A percentile compares a stretch with the other conserved stretches of the same genome.
Conservation (phyloP, 805 yeast genomes). For the Priceomyces melissophilus region DNA sequence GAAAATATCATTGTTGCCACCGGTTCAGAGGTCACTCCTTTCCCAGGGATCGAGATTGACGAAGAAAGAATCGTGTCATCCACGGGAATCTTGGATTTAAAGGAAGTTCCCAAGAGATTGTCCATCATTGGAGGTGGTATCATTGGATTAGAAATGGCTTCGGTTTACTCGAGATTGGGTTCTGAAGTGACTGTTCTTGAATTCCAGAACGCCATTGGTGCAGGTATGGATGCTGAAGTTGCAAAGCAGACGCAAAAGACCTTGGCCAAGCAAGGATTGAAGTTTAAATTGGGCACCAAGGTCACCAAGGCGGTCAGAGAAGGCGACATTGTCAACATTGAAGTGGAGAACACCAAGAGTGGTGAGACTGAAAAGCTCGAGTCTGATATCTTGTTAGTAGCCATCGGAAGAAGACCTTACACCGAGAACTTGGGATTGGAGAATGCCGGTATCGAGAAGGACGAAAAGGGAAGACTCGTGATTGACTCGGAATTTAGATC, state of each 20-base stretch:
- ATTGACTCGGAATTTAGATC: slow-evolving; percentile 93
- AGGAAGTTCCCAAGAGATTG: slow-evolving; percentile 87
- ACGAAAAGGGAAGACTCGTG: slow-evolving; percentile 88
- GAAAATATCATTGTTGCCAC: slow-evolving; percentile 91
- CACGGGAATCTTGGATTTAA: slow-evolving; percentile 82
- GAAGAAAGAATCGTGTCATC: slow-evolving; percentile 96
- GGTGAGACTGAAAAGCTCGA: slow-evolving; percentile 78
- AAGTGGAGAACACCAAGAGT: slow-evolving; percentile 82
- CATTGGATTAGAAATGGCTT: slow-evolving; percentile 98
- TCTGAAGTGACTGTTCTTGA: slow-evolving; percentile 93
- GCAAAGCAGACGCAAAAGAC: slow-evolving; percentile 87
- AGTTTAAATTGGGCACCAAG: slow-evolving; percentile 89
- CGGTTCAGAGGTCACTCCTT: slow-evolving; percentile 97
- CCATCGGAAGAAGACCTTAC: slow-evolving; percentile 98
- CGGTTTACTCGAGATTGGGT: slow-evolving; percentile 94
- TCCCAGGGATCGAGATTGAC: slow-evolving; percentile 96
- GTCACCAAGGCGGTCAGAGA: slow-evolving; percentile 83
- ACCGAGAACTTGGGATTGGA: slow-evolving; percentile 87
- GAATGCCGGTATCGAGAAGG: slow-evolving; percentile 83
- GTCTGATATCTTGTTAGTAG: slow-evolving; percentile 91
- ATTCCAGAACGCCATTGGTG: slow-evolving; percentile 89
- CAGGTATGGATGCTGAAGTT: slow-evolving; percentile 97
- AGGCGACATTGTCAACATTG: slow-evolving; percentile 84
- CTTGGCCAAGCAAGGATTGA: slow-evolving; percentile 90
- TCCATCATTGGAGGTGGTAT: slow-evolving; percentile 99